These are phyloP conservation scores for Coffea canephora DNA, from an alignment of 257 asterid species.

Conservation along the genomic window DNA sequence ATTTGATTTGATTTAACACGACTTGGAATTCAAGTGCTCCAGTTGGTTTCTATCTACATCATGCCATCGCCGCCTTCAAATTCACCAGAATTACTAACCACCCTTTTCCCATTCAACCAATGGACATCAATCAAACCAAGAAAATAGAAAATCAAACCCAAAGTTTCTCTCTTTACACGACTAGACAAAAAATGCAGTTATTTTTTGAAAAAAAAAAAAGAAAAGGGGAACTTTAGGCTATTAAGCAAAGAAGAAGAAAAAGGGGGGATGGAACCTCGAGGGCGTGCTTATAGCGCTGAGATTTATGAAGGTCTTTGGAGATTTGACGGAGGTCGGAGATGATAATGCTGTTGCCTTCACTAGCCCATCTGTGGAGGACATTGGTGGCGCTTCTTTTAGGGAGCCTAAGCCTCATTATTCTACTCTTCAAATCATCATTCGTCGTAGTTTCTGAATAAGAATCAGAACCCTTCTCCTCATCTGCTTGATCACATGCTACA, in stretches of 20 bases:
- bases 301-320: constrained; percentile 68
- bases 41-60: too few relatives aligned
- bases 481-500: constrained; percentile 35
- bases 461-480: constrained; percentile 16
- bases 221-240: neutral
- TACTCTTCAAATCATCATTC: constrained; percentile 73
- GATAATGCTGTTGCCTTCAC: constrained; percentile 55
- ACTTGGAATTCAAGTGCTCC: neutral
- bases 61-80: neutral
- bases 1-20: too few relatives aligned
- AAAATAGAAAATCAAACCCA: neutral
- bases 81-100: neutral
- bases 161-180: neutral
- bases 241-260: neutral
- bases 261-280: constrained; percentile 54
- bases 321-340: constrained; percentile 71
- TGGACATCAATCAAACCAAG: neutral
- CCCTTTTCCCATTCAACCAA: neutral
- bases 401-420: constrained; percentile 74
- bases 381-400: constrained; percentile 85
- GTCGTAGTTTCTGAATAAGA: constrained; percentile 2
- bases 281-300: constrained; percentile 83
- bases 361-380: constrained; percentile 68
- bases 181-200: neutral
- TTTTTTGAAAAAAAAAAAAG: neutral